Base-by-base conservation (phyloP, 2,329 filamentous ascomycete genomes). In the Clarireedia hainanense region DNA sequence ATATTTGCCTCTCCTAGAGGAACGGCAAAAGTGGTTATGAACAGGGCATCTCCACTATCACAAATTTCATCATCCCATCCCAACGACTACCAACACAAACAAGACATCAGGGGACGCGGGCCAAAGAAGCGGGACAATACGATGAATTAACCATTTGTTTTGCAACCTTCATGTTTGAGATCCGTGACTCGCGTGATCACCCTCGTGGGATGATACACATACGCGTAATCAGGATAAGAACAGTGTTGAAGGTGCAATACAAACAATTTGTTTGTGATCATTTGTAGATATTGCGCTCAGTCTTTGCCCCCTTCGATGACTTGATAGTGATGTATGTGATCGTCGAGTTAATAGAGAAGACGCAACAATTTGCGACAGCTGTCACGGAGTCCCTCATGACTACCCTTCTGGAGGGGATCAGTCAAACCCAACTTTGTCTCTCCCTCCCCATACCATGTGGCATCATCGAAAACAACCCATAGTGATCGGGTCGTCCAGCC, bases 401-500 rank as follows among this genome's bases (percentile, higher is more conserved):
- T 61, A 68, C 69, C 74, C 74, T 73, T 69, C 60, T 60, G 62
- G 52, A 56, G 72, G 76, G 73, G 69, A 69, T 73, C 65, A 64
- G 65, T 60, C 60, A 46, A 57, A 56, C 70, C 76, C 73, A 76
- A 73, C 75, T 74, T 71, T 57, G 57, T 46, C 66, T 68, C 61
- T 67, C 63, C 62, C 47, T 60, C 55, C 50, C 60, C 63, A 63
- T 66, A 62, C 64, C 65, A 40, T 64, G 66, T 72, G 75, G 70
- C 72, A 65, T 68, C 69, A 70, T 66, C 72, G 78, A 78, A 78
- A 80, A 78, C 79, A 51, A 55, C 78, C 75, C 75, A 73, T 77
- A 58, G 55, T 77, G 77, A 84, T 79, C 83, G 82, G 75, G 66
- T 20, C 66, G 69, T 80, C 86, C 86, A 85, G 85, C 75, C 78